These are phyloP conservation scores for Hymenoscyphus repandus DNA, from an alignment of 2,329 filamentous ascomycete species.

Conservation along the genomic window DNA sequence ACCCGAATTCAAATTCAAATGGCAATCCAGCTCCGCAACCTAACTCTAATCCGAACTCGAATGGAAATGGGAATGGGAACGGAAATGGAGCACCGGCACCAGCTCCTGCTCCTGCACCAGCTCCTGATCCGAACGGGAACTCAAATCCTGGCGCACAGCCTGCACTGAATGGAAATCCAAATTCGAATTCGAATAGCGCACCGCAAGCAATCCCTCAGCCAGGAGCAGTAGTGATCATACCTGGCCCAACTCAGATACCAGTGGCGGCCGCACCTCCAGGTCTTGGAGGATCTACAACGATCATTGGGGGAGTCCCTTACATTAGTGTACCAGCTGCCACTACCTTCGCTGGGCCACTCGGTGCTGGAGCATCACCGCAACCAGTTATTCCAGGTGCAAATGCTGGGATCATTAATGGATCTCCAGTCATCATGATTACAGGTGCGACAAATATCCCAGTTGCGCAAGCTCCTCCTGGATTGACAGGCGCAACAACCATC, in stretches of 20 bases:
- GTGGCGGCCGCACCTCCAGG: conserved; percentile 6
- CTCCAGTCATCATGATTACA: conserved; percentile 7
- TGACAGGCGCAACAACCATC: conserved; percentile 1
- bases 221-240: background rate
- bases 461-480: conserved; percentile 8
- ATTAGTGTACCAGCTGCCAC: conserved; percentile 9
- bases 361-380: background rate
- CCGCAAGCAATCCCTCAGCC: background rate
- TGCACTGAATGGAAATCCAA: background rate
- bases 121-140: background rate
- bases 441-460: conserved; percentile 10
- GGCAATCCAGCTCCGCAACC: background rate
- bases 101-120: background rate
- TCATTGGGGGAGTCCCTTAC: conserved; percentile 2
- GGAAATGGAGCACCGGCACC: background rate
- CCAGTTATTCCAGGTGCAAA: conserved; percentile 1
- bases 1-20: background rate
- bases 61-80: background rate
- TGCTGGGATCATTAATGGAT: conserved; percentile 3
- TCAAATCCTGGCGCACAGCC: background rate
- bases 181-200: background rate
- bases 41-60: background rate
- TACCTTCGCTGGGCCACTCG: background rate
- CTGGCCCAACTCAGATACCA: conserved; percentile 8
- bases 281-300: conserved; percentile 2